phyloP scores from a whole-genome alignment of 768 basidiomycete genomes.

The Pleurotus ostreatus region DNA sequence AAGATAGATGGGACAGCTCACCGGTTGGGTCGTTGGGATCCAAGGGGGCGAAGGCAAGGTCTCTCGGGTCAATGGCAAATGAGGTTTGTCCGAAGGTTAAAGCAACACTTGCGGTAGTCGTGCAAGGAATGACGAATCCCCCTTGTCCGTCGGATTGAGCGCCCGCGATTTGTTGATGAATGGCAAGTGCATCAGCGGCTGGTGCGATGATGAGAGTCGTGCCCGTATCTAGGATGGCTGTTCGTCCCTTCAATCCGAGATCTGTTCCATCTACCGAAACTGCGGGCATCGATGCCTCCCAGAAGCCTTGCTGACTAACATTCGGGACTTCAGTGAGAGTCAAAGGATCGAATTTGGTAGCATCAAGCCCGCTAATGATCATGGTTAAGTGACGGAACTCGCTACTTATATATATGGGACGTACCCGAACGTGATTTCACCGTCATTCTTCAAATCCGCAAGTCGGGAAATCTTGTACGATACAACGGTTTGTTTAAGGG shows the following conservation, averaged over 20 bases:
- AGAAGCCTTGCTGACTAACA: slow-evolving; percentile 68
- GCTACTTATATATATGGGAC: neutral
- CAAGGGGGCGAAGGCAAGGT: slow-evolving; percentile 52
- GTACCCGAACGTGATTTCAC: slow-evolving; percentile 75
- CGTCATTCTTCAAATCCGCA: slow-evolving; percentile 64
- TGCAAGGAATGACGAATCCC: slow-evolving; percentile 47
- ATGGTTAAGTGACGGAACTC: neutral
- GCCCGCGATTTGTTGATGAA: slow-evolving; percentile 39
- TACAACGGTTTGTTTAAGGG: slow-evolving; percentile 59
- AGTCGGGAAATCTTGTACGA: slow-evolving; percentile 80
- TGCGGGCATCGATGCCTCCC: slow-evolving; percentile 65
- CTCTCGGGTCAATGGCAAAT: slow-evolving; percentile 59
- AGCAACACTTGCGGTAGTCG: slow-evolving; percentile 33
- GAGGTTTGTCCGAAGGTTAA: slow-evolving; percentile 41
- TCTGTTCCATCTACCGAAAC: slow-evolving; percentile 54
- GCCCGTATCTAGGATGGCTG: slow-evolving; percentile 66
- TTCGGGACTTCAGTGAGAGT: slow-evolving; percentile 60
- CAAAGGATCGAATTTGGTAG: slow-evolving; percentile 56
- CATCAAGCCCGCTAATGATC: slow-evolving; percentile 46
- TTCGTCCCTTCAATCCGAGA: slow-evolving; percentile 51
- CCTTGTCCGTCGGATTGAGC: slow-evolving; percentile 39
- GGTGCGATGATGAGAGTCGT: slow-evolving; percentile 50
- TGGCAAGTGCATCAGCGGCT: slow-evolving; percentile 27
- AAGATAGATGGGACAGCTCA: neutral
- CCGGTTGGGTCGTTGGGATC: slow-evolving; percentile 52